Base-by-base conservation (phyloP, 1,284 basidiomycete genomes). In the Papiliotrema laurentii region DNA sequence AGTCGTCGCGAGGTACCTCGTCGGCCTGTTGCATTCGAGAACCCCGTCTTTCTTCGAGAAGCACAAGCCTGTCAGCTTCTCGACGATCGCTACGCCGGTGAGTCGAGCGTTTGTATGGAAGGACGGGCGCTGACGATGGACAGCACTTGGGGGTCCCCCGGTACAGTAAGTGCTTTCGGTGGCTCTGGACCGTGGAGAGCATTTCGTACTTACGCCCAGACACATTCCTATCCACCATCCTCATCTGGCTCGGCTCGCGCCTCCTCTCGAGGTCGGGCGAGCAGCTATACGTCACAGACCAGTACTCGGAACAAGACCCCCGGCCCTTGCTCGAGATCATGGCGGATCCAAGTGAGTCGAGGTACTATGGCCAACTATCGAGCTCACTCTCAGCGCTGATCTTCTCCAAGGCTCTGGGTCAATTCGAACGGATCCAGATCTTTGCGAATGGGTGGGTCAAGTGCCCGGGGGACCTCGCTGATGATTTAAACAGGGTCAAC, bases 251-350 rank as follows among this genome's bases (percentile, higher is more conserved):
- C 5, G 91, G 87, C 0, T 82, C 87, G 0, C 80, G 78, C 42
- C 68, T 92, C 14, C 75, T 94, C n/a, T 87, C 86, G 3, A 77
- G 90, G 40, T 89, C 90, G 0, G 91, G 91, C 6, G 81, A 87
- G 58, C 88, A 91, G 59, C 82, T 91, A 47, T 87, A 83, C 64
- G 81, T 79, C 38, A 78, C 77, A 0, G 90, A 94, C 69, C 80
- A 79, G 51, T 93, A 86, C 80, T 81, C 82, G 0, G 76, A 78
- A 1, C 79, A 66, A 27, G 65, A 78, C 47, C 85, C 83, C 2
- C 76, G 84, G 45, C 82, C 88, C 2, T 69, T 94, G 5, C 68
- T 93, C 19, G 83, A 89, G 51, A 81, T 91, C 51, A 87, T 94
- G 83, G 85, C 87, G 2, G 89, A 93, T 72, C 85, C 87, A 56